Evolutionary conservation across 306 rosid species (phyloP).

Genomic region (Comarum palustre): DNA sequence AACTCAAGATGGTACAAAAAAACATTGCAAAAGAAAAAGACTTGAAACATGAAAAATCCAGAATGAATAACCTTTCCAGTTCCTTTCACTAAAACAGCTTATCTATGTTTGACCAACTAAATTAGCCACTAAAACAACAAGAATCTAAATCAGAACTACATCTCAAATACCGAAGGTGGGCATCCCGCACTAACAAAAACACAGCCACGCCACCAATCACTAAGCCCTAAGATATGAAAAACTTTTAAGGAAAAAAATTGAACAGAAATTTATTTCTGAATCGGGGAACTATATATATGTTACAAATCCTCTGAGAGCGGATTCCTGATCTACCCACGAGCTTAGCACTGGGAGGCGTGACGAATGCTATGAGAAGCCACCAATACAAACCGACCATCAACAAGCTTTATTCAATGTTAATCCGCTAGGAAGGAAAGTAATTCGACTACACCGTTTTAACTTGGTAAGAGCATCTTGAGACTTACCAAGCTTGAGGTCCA

Average conservation of each 20-base stretch:
- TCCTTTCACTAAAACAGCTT: slow-evolving; percentile 49
- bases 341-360: slow-evolving; percentile 52
- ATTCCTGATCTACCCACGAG: slow-evolving; percentile 74
- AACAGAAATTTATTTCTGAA: slow-evolving; percentile 78
- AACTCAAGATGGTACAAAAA: not conserved
- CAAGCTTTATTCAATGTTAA: slow-evolving; percentile 61
- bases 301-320: slow-evolving; percentile 76
- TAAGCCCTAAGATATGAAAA: slow-evolving; percentile 63
- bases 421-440: slow-evolving; percentile 64
- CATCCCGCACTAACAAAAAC: slow-evolving; percentile 79
- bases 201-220: slow-evolving; percentile 75
- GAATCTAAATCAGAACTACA: slow-evolving; percentile 70
- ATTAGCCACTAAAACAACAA: slow-evolving; percentile 63
- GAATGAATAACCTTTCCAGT: slow-evolving; percentile 47
- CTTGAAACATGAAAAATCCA: slow-evolving; percentile 31
- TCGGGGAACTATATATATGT: slow-evolving; percentile 76
- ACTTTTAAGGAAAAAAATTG: slow-evolving; percentile 25
- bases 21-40: not conserved
- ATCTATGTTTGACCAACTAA: slow-evolving; percentile 52
- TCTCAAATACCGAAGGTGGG: slow-evolving; percentile 76
- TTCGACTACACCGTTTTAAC: slow-evolving; percentile 71
- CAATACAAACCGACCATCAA: slow-evolving; percentile 51
- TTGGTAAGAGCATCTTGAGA: slow-evolving; percentile 70
- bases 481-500: slow-evolving; percentile 77
- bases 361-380: slow-evolving; percentile 44